A percentile compares a stretch with the other conserved stretches of the same genome.
phyloP scores from a whole-genome alignment of 805 yeast species.

The Cyberlindnera lachancei region DNA sequence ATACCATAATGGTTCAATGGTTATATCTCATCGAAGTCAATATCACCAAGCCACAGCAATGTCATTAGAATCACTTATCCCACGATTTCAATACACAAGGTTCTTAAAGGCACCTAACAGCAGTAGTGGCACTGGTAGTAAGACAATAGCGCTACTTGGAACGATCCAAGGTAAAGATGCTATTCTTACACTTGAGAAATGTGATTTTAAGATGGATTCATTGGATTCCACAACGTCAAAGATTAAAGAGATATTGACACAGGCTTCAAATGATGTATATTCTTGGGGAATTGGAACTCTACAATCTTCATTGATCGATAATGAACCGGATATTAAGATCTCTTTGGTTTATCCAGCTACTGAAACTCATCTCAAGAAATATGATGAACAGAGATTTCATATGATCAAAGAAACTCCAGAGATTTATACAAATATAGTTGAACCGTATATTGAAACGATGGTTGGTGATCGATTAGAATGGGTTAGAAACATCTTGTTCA shows the following conservation, averaged over 20 bases:
- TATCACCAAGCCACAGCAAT: too few relatives aligned
- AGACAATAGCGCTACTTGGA: constrained; percentile 64
- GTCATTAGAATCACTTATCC: constrained; percentile 12
- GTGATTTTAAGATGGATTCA: constrained; percentile 44
- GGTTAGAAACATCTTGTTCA: constrained; percentile 78
- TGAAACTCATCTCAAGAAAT: constrained; percentile 72
- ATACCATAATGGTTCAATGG: too few relatives aligned
- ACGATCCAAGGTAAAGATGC: constrained; percentile 53
- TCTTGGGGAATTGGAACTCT: constrained; percentile 65
- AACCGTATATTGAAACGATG: constrained; percentile 73
- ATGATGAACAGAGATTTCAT: constrained; percentile 49
- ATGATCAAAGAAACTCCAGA: constrained; percentile 77
- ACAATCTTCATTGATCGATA: constrained; percentile 36
- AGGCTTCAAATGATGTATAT: constrained; percentile 77
- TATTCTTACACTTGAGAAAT: constrained; percentile 64
- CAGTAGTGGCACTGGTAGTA: constrained; percentile 59
- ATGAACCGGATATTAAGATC: constrained; percentile 56
- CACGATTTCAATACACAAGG: constrained; percentile 36
- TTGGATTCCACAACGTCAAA: constrained; percentile 1
- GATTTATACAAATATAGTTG: constrained; percentile 50
- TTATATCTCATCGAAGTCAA: too few relatives aligned
- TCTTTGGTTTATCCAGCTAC: constrained; percentile 88
- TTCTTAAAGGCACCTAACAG: too few relatives aligned
- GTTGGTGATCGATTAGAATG: constrained; percentile 74
- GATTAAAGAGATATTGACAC: constrained; percentile 24